A percentile compares a stretch with the other conserved stretches of the same genome.
These are phyloP conservation scores for Lactarius quietus DNA, from an alignment of 768 basidiomycete species.

Conservation along the genomic window DNA sequence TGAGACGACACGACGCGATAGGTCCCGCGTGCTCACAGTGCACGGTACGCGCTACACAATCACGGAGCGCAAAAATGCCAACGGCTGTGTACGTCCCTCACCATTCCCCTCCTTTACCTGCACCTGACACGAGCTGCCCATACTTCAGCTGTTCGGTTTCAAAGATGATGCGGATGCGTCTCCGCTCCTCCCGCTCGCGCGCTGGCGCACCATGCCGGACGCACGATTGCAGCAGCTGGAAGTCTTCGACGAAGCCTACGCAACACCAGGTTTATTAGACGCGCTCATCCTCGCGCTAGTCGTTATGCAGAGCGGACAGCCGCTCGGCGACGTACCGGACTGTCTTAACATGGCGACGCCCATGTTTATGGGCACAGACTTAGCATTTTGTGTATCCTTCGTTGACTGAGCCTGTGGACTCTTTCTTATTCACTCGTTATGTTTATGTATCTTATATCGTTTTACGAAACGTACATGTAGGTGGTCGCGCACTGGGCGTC, in stretches of 20 bases:
- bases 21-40: constrained; percentile 18
- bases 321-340: constrained; percentile 15
- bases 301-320: constrained; percentile 14
- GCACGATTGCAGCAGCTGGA: constrained; percentile 13
- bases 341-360: constrained; percentile 7
- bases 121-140: background rate
- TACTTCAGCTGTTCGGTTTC: constrained; percentile 8
- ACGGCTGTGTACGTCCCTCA: constrained; percentile 12
- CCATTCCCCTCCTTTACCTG: too few species aligned
- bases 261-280: constrained; percentile 14
- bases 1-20: background rate
- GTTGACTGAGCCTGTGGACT: background rate
- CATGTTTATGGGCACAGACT: constrained; percentile 1
- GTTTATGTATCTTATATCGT: background rate
- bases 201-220: constrained; percentile 12
- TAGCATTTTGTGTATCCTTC: background rate
- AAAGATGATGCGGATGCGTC: background rate
- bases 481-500: constrained; percentile 9
- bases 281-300: constrained; percentile 20
- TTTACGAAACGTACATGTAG: background rate
- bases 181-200: constrained; percentile 13
- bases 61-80: constrained; percentile 10
- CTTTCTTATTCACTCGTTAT: background rate
- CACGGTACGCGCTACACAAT: constrained; percentile 8
- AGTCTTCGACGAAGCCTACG: constrained; percentile 13